Conservation (phyloP, 2,329 filamentous ascomycete species). For the Pseudogymnoascus sp. region DNA sequence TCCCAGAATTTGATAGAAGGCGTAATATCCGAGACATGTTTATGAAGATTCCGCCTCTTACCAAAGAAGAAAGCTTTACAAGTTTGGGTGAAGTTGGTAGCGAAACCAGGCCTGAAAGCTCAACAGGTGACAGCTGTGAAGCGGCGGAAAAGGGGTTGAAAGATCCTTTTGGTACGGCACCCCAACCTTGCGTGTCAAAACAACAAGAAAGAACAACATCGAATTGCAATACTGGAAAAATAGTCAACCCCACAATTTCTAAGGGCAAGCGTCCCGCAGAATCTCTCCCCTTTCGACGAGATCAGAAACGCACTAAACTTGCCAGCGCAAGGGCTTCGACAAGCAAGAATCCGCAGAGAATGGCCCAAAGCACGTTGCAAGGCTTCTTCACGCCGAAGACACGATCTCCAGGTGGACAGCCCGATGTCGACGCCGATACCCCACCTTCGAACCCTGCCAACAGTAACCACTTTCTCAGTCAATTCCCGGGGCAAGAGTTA, state of each 20-base stretch:
- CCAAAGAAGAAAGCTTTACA: slow-evolving; percentile 16
- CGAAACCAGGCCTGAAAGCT: background rate
- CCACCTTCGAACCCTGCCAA: background rate
- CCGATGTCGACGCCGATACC: background rate
- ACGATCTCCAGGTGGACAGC: background rate
- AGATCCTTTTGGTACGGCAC: background rate
- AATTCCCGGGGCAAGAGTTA: background rate
- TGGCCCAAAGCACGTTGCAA: slow-evolving; percentile 42
- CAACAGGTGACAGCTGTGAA: background rate
- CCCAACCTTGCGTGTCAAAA: background rate
- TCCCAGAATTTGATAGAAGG: slow-evolving; percentile 80
- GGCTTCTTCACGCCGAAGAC: slow-evolving; percentile 69
- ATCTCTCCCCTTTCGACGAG: slow-evolving; percentile 16
- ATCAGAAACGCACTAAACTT: slow-evolving; percentile 46
- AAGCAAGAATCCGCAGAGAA: slow-evolving; percentile 42
- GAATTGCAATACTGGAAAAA: slow-evolving; percentile 16
- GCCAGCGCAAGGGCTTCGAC: slow-evolving; percentile 14
- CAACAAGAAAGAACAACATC: background rate
- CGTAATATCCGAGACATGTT: slow-evolving; percentile 94
- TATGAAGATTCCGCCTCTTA: slow-evolving; percentile 40
- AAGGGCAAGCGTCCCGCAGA: slow-evolving; percentile 10
- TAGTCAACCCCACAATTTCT: slow-evolving; percentile 5
- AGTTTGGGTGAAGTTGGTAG: slow-evolving; percentile 13
- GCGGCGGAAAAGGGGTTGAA: background rate
- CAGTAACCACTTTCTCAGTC: background rate